These are phyloP conservation scores for Fusarium incarnatum DNA, from an alignment of 2,329 filamentous ascomycete species.

Conservation along the genomic window DNA sequence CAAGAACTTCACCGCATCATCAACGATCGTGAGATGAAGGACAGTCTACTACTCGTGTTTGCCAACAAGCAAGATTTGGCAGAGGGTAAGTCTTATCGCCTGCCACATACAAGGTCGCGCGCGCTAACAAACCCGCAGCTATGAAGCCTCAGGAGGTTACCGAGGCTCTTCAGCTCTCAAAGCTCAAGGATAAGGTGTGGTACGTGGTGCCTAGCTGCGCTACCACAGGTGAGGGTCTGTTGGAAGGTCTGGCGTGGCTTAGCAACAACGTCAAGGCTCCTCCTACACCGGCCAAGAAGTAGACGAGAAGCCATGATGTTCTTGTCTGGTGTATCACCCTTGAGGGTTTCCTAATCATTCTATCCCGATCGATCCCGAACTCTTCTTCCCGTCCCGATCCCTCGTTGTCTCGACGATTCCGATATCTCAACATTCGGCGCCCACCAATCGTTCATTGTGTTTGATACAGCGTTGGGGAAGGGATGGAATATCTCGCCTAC, in stretches of 20 bases:
- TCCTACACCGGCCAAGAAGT: constrained; percentile 66
- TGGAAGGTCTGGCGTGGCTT: constrained; percentile 85
- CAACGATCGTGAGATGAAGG: constrained; percentile 97
- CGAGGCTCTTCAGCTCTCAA: constrained; percentile 78
- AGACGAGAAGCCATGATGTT: constrained; percentile 38
- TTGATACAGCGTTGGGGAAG: not conserved
- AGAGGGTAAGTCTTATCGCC: constrained; percentile 76
- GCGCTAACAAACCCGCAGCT: constrained; percentile 59
- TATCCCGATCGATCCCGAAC: constrained; percentile 21
- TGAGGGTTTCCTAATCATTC: constrained; percentile 3
- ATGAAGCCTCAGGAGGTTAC: constrained; percentile 85
- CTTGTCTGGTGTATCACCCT: not conserved
- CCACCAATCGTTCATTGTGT: not conserved
- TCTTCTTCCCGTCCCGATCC: not conserved
- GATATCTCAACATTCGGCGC: not conserved
- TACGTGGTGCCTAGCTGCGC: constrained; percentile 87
- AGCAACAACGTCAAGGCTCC: constrained; percentile 84
- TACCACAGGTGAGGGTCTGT: constrained; percentile 82
- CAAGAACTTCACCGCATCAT: constrained; percentile 97
- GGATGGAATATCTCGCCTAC: not conserved
- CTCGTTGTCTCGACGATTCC: not conserved
- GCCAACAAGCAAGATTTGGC: constrained; percentile 98
- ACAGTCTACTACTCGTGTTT: constrained; percentile 92
- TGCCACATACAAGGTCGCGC: not conserved
- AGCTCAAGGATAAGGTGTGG: constrained; percentile 86